Evolutionary conservation across 805 yeast genomes (phyloP), one percentile per base, ranked within the genome.

Genomic region (Ogataea wickerhamii): DNA sequence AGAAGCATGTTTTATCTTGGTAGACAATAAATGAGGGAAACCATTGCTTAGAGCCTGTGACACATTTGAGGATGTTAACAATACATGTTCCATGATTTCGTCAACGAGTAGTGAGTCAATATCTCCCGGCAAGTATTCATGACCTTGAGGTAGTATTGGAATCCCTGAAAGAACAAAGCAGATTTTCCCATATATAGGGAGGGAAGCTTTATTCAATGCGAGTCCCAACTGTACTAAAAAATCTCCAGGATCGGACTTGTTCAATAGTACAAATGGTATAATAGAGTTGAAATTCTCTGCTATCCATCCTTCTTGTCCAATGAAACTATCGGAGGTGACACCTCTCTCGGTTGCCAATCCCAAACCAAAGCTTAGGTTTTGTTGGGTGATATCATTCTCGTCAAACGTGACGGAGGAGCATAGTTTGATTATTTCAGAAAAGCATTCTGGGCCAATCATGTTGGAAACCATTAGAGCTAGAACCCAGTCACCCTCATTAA

Each of bases 401-500:
- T 49, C 47, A 29, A 60, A 51, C 17, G 43, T 45, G 5, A 34
- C 28, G 1, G 41, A 20, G 1, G 55, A 32, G 41, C 52, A 62
- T 11, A 58, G 29, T 18, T 78, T 68, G 5, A 82, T 80, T 2
- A 82, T 73, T 18, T 56, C 51, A 8, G 48, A 37, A 28, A 58
- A 49, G 26, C 69, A 67, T 3, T 76, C 80, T 16, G 75, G 73
- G 2, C 93, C 82, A 19, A 78, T 63, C 13, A 86, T 58, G 43
- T 80, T 73, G 1, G 94, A 80, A 34, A 89, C 65, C 21, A 87
- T 56, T 38, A 91, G 61, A 0, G 96, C 83, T 58, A 88, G 67
- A 0, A 91, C 79, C 82, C 86, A 89, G 47, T 86, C 85, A 7
- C 77, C 73, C 37, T 76, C 73, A 2, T 72, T 66, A 14, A 88